These are phyloP conservation scores for Kwoniella dejecticola DNA, from an alignment of 768 basidiomycete species.

Conservation along the genomic window DNA sequence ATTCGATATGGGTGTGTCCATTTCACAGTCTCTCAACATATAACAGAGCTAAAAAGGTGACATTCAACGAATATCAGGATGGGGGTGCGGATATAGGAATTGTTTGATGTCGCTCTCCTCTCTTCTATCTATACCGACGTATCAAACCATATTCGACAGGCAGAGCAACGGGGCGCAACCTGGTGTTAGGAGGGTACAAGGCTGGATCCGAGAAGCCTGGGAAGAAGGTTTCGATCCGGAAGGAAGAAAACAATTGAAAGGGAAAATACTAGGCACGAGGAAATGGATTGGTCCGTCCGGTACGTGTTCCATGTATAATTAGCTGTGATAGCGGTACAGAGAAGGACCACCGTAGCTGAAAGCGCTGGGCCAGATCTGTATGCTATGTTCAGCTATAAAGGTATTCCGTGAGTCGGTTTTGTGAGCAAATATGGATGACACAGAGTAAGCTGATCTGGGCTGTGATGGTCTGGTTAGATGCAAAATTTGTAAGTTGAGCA, in stretches of 20 bases:
- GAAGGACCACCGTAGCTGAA: not conserved
- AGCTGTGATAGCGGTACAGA: not conserved
- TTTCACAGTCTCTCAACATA: not conserved
- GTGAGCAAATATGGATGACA: too few relatives aligned
- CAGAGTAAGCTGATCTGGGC: too few relatives aligned
- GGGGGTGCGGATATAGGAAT: constrained; percentile 57
- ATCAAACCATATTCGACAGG: constrained; percentile 33
- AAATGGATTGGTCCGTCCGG: constrained; percentile 85
- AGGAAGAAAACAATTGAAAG: constrained; percentile 66
- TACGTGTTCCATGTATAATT: constrained; percentile 40
- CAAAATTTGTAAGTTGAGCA: too few relatives aligned
- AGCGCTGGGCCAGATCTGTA: constrained; percentile 65
- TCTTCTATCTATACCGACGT: constrained; percentile 25
- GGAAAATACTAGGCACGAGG: constrained; percentile 61
- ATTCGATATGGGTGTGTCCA: constrained; percentile 46
- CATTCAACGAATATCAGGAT: constrained; percentile 24
- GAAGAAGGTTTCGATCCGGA: constrained; percentile 70
- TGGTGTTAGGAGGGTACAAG: constrained; percentile 72
- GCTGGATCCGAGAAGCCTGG: constrained; percentile 83
- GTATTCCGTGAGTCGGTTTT: constrained; percentile 72
- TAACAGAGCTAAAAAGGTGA: not conserved
- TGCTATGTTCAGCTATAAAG: constrained; percentile 73
- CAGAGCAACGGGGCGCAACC: constrained; percentile 60
- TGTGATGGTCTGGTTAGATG: too few relatives aligned
- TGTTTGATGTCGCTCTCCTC: constrained; percentile 55